A percentile compares a stretch with the other conserved stretches of the same genome.
Evolutionary conservation across 2,329 filamentous ascomycete genomes (phyloP).

Genomic region (Diaporthe citri): DNA sequence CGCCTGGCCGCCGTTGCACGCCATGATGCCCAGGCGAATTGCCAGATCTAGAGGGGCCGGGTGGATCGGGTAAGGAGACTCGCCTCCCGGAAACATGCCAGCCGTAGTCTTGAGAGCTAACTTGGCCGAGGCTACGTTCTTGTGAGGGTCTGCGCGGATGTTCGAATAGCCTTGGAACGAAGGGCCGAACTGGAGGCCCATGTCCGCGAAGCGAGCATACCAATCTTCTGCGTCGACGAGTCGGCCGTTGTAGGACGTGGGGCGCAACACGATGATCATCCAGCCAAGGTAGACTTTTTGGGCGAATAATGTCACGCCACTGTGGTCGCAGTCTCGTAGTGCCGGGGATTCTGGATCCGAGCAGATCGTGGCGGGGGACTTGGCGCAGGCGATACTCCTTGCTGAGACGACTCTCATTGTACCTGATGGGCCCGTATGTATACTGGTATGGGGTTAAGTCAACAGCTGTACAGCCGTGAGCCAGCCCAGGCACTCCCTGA

Average conservation of each 20-base stretch:
- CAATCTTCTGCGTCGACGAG: no score
- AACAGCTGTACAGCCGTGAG: conserved; percentile 39
- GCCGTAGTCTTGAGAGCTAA: not conserved
- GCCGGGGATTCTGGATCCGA: conserved; percentile 51
- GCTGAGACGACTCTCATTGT: conserved; percentile 37
- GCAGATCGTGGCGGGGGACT: conserved; percentile 54
- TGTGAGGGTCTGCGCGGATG: not conserved
- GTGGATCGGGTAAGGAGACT: not conserved
- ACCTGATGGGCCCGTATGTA: conserved; percentile 24
- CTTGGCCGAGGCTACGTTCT: not conserved
- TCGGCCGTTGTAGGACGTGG: conserved; percentile 38
- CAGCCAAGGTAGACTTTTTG: conserved; percentile 19
- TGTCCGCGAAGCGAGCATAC: no score
- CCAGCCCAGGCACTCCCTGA: not conserved
- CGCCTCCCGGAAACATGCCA: not conserved
- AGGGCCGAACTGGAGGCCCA: not conserved
- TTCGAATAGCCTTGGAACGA: not conserved
- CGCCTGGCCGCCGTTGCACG: not conserved
- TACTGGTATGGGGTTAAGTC: conserved; percentile 36
- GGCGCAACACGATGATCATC: conserved; percentile 41
- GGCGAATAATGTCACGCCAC: conserved; percentile 47
- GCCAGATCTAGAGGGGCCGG: not conserved
- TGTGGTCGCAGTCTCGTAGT: conserved; percentile 48
- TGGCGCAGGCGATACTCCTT: conserved; percentile 50
- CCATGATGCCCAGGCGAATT: not conserved